A percentile compares a stretch with the other conserved stretches of the same genome.
phyloP scores from a whole-genome alignment of 257 asterid species.

The Craterostigma plantagineum region DNA sequence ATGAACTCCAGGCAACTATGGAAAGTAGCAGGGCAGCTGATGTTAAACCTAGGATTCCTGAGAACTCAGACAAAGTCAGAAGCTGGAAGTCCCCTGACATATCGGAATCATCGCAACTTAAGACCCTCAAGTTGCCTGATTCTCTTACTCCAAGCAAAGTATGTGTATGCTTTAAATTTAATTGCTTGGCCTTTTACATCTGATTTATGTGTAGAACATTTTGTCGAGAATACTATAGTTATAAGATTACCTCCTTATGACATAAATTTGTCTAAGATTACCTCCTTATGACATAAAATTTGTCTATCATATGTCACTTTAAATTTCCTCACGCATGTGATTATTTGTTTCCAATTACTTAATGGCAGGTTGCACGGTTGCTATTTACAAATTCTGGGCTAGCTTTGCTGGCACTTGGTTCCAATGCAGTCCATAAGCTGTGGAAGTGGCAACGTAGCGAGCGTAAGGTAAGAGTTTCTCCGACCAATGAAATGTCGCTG shows the following conservation, averaged over 20 bases:
- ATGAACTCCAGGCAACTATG: constrained; percentile 39
- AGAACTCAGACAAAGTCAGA: constrained; percentile 42
- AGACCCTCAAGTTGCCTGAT: constrained; percentile 75
- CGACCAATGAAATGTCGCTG: constrained; percentile 5
- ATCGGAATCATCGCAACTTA: constrained; percentile 66
- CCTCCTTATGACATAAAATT: too few species aligned
- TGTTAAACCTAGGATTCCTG: constrained; percentile 72
- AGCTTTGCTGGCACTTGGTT: constrained; percentile 62
- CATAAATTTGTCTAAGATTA: too few species aligned
- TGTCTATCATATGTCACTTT: background rate
- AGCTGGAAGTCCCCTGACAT: constrained; percentile 84
- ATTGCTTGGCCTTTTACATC: too few species aligned
- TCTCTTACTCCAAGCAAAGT: constrained; percentile 75
- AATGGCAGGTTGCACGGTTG: constrained; percentile 52
- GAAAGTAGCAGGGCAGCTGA: too few species aligned
- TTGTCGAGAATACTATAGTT: background rate
- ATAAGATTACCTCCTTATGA: too few species aligned
- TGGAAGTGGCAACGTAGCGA: constrained; percentile 99
- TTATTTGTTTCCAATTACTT: constrained; percentile 3
- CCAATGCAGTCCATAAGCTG: constrained; percentile 88
- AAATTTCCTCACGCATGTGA: background rate
- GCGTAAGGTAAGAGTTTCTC: constrained; percentile 90
- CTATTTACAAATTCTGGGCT: constrained; percentile 82
- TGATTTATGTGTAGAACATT: background rate
- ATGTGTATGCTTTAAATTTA: too few species aligned